phyloP scores from a whole-genome alignment of 1,284 basidiomycete genomes.

The Sutorius eximius region DNA sequence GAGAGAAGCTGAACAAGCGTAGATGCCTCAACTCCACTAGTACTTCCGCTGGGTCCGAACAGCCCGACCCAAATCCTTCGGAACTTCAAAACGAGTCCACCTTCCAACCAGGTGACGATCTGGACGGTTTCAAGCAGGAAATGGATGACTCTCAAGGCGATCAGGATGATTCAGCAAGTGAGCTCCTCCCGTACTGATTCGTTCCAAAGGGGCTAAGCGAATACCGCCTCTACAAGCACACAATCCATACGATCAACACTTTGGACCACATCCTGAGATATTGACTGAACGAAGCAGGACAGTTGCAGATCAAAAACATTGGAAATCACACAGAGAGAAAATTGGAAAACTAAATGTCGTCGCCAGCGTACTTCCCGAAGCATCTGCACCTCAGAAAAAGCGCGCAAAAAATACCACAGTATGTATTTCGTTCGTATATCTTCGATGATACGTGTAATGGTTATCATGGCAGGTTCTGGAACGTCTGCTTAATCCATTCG shows the following conservation, averaged over 20 bases:
- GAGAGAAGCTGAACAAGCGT: slow-evolving; percentile 69
- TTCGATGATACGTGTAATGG: not conserved
- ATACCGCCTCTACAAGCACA: slow-evolving; percentile 23
- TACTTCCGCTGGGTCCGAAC: slow-evolving; percentile 22
- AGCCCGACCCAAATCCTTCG: slow-evolving; percentile 2
- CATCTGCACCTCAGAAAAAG: slow-evolving; percentile 28
- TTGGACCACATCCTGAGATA: slow-evolving; percentile 51
- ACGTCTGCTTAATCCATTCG: slow-evolving; percentile 56
- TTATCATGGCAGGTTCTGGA: slow-evolving; percentile 53
- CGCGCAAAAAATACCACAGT: slow-evolving; percentile 32
- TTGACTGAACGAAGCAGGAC: slow-evolving; percentile 49
- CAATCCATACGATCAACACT: slow-evolving; percentile 64
- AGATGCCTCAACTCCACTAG: slow-evolving; percentile 41
- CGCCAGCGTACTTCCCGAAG: slow-evolving; percentile 50
- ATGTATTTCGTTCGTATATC: slow-evolving; percentile 4
- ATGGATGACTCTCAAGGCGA: slow-evolving; percentile 13
- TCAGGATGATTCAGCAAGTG: slow-evolving; percentile 29
- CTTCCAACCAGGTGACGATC: slow-evolving; percentile 14
- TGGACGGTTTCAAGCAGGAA: slow-evolving; percentile 15
- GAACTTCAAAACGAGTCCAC: slow-evolving; percentile 4
- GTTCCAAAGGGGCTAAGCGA: not conserved
- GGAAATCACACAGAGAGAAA: slow-evolving; percentile 48
- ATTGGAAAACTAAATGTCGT: slow-evolving; percentile 53
- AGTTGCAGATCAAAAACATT: slow-evolving; percentile 50
- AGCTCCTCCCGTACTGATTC: slow-evolving; percentile 1